Conservation (phyloP, 495 filamentous ascomycete genomes). For the Tuber brumale region DNA sequence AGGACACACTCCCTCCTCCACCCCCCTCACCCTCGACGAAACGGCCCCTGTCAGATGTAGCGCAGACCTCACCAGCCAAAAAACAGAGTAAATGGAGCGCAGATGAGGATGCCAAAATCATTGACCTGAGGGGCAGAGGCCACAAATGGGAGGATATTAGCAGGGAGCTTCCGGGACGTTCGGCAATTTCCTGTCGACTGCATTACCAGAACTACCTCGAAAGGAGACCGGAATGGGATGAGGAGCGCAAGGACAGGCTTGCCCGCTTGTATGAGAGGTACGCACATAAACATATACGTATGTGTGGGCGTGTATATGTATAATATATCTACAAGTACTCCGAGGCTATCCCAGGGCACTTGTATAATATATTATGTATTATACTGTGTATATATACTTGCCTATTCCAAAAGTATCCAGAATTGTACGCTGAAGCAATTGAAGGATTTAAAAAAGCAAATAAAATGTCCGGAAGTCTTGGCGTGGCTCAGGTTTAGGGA, state of each 20-base stretch:
- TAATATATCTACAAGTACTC: constrained; percentile 4
- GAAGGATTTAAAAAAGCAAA: too few species aligned
- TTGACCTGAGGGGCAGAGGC: constrained; percentile 74
- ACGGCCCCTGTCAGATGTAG: constrained; percentile 47
- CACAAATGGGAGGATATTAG: constrained; percentile 99
- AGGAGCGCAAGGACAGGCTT: constrained; percentile 94
- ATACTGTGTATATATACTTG: not conserved
- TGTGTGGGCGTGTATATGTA: not conserved
- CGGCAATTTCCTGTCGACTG: constrained; percentile 84
- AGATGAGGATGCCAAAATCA: constrained; percentile 84
- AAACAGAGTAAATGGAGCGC: constrained; percentile 94
- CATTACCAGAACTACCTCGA: constrained; percentile 98
- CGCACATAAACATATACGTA: constrained; percentile 30
- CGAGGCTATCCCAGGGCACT: not conserved
- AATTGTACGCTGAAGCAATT: not conserved
- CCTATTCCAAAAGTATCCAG: not conserved
- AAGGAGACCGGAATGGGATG: constrained; percentile 83
- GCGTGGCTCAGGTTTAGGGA: not conserved
- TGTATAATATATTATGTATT: not conserved
- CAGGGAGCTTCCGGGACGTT: constrained; percentile 78
- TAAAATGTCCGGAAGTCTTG: not conserved
- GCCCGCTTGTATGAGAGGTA: constrained; percentile 94
- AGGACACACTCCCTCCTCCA: constrained; percentile 24
- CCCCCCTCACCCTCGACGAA: constrained; percentile 37
- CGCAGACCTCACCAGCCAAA: constrained; percentile 66